Evolutionary conservation across 805 yeast species (phyloP).

Genomic region (Ogataea philodendri): DNA sequence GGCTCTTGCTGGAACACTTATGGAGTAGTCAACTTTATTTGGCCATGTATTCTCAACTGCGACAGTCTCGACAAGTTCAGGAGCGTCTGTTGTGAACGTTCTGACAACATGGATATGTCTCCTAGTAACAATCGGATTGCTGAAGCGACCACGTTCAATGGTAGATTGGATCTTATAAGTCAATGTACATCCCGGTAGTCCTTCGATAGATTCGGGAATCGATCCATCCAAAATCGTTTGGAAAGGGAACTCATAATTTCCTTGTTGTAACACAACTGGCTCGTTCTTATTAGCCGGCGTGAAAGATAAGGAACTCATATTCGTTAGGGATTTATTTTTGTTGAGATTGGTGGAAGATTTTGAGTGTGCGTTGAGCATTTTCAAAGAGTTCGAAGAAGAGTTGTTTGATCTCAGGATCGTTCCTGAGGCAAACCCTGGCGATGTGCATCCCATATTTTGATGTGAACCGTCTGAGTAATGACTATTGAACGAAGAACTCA

Average conservation of each 20-base stretch:
- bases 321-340: slow-evolving; percentile 35
- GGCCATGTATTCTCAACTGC: slow-evolving; percentile 97
- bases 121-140: slow-evolving; percentile 59
- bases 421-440: slow-evolving; percentile 31
- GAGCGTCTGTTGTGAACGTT: slow-evolving; percentile 82
- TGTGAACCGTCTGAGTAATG: slow-evolving; percentile 9
- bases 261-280: slow-evolving; percentile 52
- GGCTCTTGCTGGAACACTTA: slow-evolving; percentile 84
- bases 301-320: slow-evolving; percentile 26
- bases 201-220: slow-evolving; percentile 85
- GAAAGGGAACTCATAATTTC: slow-evolving; percentile 90
- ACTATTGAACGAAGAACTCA: slow-evolving; percentile 20
- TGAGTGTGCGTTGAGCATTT: slow-evolving; percentile 31
- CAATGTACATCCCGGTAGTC: slow-evolving; percentile 75
- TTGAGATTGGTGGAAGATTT: slow-evolving; percentile 17
- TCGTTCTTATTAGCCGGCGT: slow-evolving; percentile 20
- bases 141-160: slow-evolving; percentile 79
- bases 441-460: slow-evolving; percentile 11
- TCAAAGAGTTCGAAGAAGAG: slow-evolving; percentile 45
- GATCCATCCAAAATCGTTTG: slow-evolving; percentile 81
- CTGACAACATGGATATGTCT: slow-evolving; percentile 79
- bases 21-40: slow-evolving; percentile 81
- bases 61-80: slow-evolving; percentile 86
- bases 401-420: slow-evolving; percentile 36
- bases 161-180: slow-evolving; percentile 73